phyloP scores from a whole-genome alignment of 352 stramenopile species.

The Phytophthora sojae region DNA sequence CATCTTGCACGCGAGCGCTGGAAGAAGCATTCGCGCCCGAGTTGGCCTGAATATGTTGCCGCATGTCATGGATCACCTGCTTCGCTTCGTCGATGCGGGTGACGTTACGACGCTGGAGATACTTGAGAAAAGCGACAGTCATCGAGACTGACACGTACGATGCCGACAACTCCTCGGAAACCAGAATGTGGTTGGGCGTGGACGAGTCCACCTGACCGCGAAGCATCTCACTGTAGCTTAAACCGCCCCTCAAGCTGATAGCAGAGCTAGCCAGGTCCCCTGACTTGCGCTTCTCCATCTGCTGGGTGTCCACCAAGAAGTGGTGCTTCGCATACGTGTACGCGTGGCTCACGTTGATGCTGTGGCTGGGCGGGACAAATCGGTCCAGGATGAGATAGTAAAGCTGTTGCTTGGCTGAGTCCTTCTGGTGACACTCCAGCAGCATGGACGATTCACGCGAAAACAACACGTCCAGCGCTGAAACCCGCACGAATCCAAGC shows the following conservation, averaged over 20 bases:
- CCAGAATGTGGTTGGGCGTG: slow-evolving; percentile 74
- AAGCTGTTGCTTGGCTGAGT: slow-evolving; percentile 52
- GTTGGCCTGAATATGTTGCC: slow-evolving; percentile 54
- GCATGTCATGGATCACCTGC: slow-evolving; percentile 60
- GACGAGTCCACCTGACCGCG: slow-evolving; percentile 58
- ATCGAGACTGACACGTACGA: slow-evolving; percentile 88
- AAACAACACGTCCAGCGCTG: slow-evolving; percentile 74
- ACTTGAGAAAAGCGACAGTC: slow-evolving; percentile 79
- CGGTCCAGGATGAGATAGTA: slow-evolving; percentile 85
- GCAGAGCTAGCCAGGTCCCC: slow-evolving; percentile 46
- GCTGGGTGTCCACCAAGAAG: slow-evolving; percentile 79
- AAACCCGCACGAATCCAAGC: slow-evolving; percentile 80
- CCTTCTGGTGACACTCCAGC: slow-evolving; percentile 62
- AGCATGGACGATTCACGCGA: slow-evolving; percentile 80
- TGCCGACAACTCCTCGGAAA: slow-evolving; percentile 83
- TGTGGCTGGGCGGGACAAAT: slow-evolving; percentile 63
- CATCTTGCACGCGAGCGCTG: slow-evolving; percentile 30
- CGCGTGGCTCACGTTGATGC: slow-evolving; percentile 74
- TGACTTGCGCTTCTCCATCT: slow-evolving; percentile 57
- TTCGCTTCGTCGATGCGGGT: slow-evolving; percentile 65
- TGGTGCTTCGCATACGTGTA: slow-evolving; percentile 85
- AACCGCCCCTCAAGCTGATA: slow-evolving; percentile 37
- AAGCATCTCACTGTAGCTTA: slow-evolving; percentile 72
- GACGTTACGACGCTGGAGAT: slow-evolving; percentile 76
- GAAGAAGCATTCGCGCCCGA: slow-evolving; percentile 8